Evolutionary conservation across 768 basidiomycete species (phyloP).

Genomic region (Leccinum pellstonianum): DNA sequence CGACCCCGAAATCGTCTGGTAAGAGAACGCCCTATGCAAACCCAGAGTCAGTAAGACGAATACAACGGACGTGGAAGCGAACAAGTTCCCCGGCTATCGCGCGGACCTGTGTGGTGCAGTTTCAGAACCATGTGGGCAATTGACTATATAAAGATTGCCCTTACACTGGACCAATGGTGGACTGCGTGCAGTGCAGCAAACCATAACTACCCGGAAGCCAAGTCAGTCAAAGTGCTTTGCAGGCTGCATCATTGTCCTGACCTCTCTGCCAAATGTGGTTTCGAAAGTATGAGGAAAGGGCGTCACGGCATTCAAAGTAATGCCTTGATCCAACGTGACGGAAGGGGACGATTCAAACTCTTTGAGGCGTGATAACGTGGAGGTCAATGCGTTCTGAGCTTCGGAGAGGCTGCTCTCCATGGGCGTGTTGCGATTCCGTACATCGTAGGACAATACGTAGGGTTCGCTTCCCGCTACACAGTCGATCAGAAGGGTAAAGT

Average conservation of each 20-base stretch:
- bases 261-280: slow-evolving; percentile 84
- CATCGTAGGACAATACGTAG: slow-evolving; percentile 70
- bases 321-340: slow-evolving; percentile 49
- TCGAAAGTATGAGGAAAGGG: slow-evolving; percentile 72
- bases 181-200: slow-evolving; percentile 84
- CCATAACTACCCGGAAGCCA: slow-evolving; percentile 58
- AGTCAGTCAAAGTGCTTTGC: slow-evolving; percentile 2
- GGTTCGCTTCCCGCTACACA: slow-evolving; percentile 46
- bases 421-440: slow-evolving; percentile 72
- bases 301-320: slow-evolving; percentile 78
- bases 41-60: slow-evolving; percentile 10
- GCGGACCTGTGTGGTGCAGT: slow-evolving; percentile 58
- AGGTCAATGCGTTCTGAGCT: slow-evolving; percentile 56
- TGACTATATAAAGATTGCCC: slow-evolving; percentile 16
- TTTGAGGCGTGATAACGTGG: slow-evolving; percentile 56
- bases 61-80: slow-evolving; percentile 25
- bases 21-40: slow-evolving; percentile 57
- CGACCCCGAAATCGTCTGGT: slow-evolving; percentile 79
- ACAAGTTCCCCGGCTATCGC: slow-evolving; percentile 84
- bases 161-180: slow-evolving; percentile 89
- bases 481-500: slow-evolving; percentile 68
- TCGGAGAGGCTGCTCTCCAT: slow-evolving; percentile 71
- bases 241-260: slow-evolving; percentile 27
- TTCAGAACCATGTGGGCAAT: slow-evolving; percentile 11
- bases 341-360: slow-evolving; percentile 42